Percentiles rank a stretch among this genome's conserved stretches.
Conservation (phyloP, 352 stramenopile genomes). For the Albugo candida region DNA sequence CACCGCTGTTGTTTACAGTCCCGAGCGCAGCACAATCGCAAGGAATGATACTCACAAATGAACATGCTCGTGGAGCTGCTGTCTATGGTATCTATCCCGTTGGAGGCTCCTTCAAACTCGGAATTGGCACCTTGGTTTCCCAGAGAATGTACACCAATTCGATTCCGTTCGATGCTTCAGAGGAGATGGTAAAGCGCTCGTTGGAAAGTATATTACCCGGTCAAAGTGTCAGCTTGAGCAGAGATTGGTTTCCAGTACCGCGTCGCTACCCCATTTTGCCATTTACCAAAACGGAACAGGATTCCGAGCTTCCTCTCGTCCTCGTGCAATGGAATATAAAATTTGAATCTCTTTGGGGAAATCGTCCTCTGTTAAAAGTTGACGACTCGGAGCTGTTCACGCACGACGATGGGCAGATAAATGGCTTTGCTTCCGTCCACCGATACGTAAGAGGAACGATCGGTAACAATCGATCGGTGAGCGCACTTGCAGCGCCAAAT, state of each 20-base stretch:
- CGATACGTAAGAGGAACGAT: conserved; percentile 29
- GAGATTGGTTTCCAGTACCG: conserved; percentile 26
- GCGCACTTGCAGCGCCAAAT: conserved; percentile 12
- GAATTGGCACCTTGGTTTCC: too few relatives aligned
- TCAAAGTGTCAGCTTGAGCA: conserved; percentile 53
- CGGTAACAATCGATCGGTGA: conserved; percentile 51
- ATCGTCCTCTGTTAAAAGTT: conserved; percentile 21
- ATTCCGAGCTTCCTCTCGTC: conserved; percentile 14
- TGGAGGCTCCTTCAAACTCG: conserved; percentile 71
- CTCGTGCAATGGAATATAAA: conserved; percentile 56
- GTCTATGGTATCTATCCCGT: conserved; percentile 68
- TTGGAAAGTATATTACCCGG: conserved; percentile 68
- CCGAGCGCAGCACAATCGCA: conserved; percentile 6
- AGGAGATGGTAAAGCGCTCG: conserved; percentile 23
- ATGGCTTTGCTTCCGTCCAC: conserved; percentile 24
- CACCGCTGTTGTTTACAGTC: conserved; percentile 20
- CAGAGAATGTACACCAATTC: too few relatives aligned
- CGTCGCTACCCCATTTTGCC: too few relatives aligned
- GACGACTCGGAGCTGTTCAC: conserved; percentile 22
- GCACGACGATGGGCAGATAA: conserved; percentile 25
- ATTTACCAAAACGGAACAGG: conserved; percentile 23
- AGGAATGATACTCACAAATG: conserved; percentile 16
- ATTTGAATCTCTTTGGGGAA: conserved; percentile 30
- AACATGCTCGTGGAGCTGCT: conserved; percentile 26
- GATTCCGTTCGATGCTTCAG: conserved; percentile 50